A percentile compares a stretch with the other conserved stretches of the same genome.
Conservation (phyloP, 2,329 filamentous ascomycete species). For the Fusarium fujikuroi region DNA sequence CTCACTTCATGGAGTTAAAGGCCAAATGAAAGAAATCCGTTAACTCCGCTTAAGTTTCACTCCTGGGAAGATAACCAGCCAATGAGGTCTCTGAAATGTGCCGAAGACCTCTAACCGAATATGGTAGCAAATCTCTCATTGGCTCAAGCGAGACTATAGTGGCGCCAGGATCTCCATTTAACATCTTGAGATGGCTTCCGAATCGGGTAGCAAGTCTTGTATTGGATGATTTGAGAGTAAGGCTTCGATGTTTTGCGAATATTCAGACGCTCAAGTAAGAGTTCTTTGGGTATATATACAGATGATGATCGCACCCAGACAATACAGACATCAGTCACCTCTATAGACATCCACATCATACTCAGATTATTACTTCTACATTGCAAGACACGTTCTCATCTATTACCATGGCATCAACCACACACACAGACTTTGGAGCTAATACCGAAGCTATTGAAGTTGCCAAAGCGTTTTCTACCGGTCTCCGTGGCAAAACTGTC, state of each 20-base stretch:
- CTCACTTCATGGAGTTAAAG: not conserved
- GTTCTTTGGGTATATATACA: not conserved
- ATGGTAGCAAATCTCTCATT: constrained; percentile 13
- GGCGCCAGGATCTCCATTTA: not conserved
- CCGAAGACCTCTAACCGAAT: not conserved
- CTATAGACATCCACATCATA: not conserved
- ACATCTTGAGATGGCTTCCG: not conserved
- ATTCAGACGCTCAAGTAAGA: fast-evolving
- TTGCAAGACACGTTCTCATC: fast-evolving
- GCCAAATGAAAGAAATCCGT: not conserved
- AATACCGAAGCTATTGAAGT: not conserved
- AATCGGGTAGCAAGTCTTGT: constrained; percentile 17
- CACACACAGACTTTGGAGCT: not conserved
- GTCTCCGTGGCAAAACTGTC: not conserved
- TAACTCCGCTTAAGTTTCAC: not conserved
- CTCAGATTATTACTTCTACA: not conserved
- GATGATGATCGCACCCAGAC: fast-evolving
- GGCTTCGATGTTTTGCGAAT: not conserved
- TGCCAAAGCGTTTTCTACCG: not conserved
- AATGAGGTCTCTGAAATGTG: not conserved
- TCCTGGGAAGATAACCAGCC: fast-evolving
- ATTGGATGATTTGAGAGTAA: not conserved
- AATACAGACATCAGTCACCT: not conserved
- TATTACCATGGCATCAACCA: constrained; percentile 7
- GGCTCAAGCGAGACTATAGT: not conserved